Conservation (phyloP, 257 asterid genomes). For the Solanum arcanum region DNA sequence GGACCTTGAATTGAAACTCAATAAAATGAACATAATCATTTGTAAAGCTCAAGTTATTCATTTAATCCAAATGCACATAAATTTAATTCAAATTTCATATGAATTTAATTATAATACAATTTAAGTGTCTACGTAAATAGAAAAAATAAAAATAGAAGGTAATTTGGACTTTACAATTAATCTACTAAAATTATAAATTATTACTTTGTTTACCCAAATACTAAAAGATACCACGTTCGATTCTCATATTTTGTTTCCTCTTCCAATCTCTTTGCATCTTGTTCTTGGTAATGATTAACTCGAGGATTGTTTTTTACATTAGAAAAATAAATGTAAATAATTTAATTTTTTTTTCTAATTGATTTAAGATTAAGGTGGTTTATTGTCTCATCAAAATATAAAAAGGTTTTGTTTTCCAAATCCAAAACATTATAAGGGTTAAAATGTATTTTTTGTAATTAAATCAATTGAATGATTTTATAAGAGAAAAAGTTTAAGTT, state of each 20-base stretch:
- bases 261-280: not conserved
- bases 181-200: not conserved
- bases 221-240: not conserved
- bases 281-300: not conserved
- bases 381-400: not conserved
- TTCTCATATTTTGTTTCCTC: not conserved
- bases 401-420: too few species aligned
- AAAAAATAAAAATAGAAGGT: not conserved
- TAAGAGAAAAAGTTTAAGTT: not conserved
- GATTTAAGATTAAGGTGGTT: not conserved
- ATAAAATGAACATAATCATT: too few species aligned
- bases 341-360: too few species aligned
- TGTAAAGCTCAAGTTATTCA: too few species aligned
- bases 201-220: not conserved
- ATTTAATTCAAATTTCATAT: not conserved
- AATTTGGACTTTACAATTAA: not conserved
- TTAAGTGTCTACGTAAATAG: not conserved
- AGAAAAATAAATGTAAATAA: not conserved
- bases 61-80: not conserved
- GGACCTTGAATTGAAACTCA: too few species aligned
- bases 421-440: not conserved
- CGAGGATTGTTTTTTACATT: not conserved
- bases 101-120: too few species aligned
- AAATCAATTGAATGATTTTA: not conserved
- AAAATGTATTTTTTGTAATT: too few species aligned